phyloP scores from a whole-genome alignment of 768 basidiomycete species.

The Rhizopogon rudus region DNA sequence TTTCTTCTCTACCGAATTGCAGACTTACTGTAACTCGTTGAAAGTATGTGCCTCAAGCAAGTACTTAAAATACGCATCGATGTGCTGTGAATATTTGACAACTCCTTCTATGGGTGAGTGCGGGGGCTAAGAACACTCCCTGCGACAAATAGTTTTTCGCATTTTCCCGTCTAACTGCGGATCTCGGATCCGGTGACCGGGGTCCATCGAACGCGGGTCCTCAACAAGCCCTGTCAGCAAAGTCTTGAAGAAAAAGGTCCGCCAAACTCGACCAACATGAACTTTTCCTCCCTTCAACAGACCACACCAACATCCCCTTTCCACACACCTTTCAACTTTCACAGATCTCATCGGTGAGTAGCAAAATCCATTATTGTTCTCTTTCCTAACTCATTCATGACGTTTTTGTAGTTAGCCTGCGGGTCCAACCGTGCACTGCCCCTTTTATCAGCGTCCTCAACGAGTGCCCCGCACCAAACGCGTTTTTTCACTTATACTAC shows the following conservation, averaged over 20 bases:
- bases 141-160: neutral
- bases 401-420: constrained; percentile 1
- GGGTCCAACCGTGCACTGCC: constrained; percentile 13
- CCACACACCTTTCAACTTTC: constrained; percentile 5
- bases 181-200: constrained; percentile 12
- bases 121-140: neutral
- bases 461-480: constrained; percentile 10
- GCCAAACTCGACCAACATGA: constrained; percentile 46
- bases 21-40: neutral
- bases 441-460: constrained; percentile 28
- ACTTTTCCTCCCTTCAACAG: constrained; percentile 38
- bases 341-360: constrained; percentile 11
- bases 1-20: neutral
- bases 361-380: neutral
- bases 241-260: constrained; percentile 43
- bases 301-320: constrained; percentile 27
- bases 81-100: too few relatives aligned
- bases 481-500: constrained; percentile 6
- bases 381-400: constrained; percentile 8
- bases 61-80: neutral
- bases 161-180: neutral
- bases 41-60: too few relatives aligned
- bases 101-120: neutral
- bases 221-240: constrained; percentile 17
- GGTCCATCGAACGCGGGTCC: constrained; percentile 20